A percentile compares a stretch with the other conserved stretches of the same genome.
These are phyloP conservation scores for Mycena belliarum DNA, from an alignment of 768 basidiomycete genomes.

Conservation along the genomic window DNA sequence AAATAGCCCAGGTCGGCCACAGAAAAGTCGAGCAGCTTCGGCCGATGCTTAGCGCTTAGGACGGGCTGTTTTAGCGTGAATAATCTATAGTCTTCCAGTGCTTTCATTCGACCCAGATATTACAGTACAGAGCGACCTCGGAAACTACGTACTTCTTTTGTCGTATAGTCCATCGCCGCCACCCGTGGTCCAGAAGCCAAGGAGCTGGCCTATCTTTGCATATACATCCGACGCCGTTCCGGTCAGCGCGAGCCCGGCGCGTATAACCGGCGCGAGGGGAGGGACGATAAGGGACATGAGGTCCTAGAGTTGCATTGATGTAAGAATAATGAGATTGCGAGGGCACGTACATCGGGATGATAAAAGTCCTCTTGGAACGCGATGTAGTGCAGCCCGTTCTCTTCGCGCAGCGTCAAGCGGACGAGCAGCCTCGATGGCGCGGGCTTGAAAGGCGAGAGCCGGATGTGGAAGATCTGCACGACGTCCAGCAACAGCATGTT, in stretches of 20 bases:
- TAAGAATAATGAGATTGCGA: neutral
- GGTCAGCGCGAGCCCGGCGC: slow-evolving; percentile 29
- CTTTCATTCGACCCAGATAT: neutral
- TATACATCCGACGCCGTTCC: slow-evolving; percentile 30
- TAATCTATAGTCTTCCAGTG: too few relatives aligned
- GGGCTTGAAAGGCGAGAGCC: slow-evolving; percentile 45
- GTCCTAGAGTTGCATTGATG: slow-evolving; percentile 31
- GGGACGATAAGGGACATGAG: slow-evolving; percentile 46
- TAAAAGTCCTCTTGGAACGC: slow-evolving; percentile 59
- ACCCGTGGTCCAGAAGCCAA: slow-evolving; percentile 33
- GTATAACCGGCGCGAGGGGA: slow-evolving; percentile 39
- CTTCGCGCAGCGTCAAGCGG: slow-evolving; percentile 52
- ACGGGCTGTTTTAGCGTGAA: too few relatives aligned
- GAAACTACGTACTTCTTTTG: too few relatives aligned
- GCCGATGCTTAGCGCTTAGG: too few relatives aligned
- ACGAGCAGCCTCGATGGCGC: slow-evolving; percentile 48
- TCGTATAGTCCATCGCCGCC: slow-evolving; percentile 14
- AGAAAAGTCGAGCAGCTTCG: neutral
- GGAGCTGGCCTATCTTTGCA: slow-evolving; percentile 31
- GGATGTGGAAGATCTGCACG: slow-evolving; percentile 54
- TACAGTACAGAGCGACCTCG: too few relatives aligned
- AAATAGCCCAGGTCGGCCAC: neutral
- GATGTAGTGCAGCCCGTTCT: slow-evolving; percentile 45
- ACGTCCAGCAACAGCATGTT: slow-evolving; percentile 51
- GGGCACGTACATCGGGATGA: slow-evolving; percentile 49